Conservation (phyloP, 2,329 filamentous ascomycete genomes). For the Aspergillus pseudoviridinutans region DNA sequence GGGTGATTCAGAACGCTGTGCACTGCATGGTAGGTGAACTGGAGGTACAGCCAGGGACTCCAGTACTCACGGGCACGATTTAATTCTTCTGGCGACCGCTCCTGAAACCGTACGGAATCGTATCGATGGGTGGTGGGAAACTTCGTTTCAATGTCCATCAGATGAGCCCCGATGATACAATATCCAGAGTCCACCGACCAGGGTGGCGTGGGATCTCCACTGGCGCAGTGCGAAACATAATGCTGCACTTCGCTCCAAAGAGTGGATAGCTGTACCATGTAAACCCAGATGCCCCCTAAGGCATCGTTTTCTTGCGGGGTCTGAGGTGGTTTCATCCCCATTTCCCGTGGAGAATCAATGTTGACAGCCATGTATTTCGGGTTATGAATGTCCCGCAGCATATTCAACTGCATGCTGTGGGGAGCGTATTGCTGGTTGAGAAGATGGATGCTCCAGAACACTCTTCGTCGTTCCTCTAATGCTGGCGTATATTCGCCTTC, state of each 20-base stretch:
- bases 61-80: conserved; percentile 23
- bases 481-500: not conserved
- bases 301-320: not conserved
- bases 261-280: not conserved
- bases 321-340: not conserved
- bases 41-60: conserved; percentile 30
- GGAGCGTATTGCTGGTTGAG: not conserved
- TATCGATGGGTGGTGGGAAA: not conserved
- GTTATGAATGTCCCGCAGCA: not conserved
- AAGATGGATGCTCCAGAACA: not conserved
- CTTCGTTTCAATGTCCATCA: not conserved
- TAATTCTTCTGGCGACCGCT: not conserved
- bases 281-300: not conserved
- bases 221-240: not conserved
- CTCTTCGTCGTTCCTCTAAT: not conserved
- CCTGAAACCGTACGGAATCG: not conserved
- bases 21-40: conserved; percentile 29
- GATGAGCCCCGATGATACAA: not conserved
- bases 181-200: not conserved
- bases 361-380: not conserved
- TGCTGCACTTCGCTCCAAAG: not conserved
- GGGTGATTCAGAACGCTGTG: conserved; percentile 30
- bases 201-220: not conserved
- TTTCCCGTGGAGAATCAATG: not conserved
- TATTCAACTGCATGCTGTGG: not conserved